A percentile compares a stretch with the other conserved stretches of the same genome.
phyloP scores from a whole-genome alignment of 805 yeast species.

The Sugiyamaella boreocaroliniensis region DNA sequence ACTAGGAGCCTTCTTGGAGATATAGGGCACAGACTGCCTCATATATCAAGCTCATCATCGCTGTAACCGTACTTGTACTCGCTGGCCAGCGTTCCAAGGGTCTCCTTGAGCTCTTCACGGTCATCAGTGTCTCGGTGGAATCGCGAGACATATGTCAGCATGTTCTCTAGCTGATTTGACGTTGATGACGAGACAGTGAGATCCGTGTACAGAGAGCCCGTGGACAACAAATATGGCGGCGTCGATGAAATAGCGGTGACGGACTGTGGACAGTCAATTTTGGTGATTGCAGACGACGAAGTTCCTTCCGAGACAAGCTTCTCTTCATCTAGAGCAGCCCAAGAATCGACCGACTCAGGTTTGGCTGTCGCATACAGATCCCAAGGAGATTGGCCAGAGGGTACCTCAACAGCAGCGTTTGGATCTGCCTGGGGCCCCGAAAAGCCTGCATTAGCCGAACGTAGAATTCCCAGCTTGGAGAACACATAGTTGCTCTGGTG shows the following conservation, averaged over 20 bases:
- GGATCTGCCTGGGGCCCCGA: too few relatives aligned
- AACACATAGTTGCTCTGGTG: neutral
- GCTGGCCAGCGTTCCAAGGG: constrained; percentile 14
- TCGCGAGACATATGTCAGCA: constrained; percentile 16
- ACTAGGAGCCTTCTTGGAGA: too few relatives aligned
- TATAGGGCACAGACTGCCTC: too few relatives aligned
- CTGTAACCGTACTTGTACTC: constrained; percentile 17
- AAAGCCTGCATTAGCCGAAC: neutral
- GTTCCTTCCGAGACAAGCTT: constrained; percentile 16
- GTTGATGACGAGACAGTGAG: constrained; percentile 19
- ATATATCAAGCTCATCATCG: neutral
- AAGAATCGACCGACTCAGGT: neutral
- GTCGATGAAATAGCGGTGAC: constrained; percentile 13
- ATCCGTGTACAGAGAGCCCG: constrained; percentile 9
- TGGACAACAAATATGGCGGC: constrained; percentile 12
- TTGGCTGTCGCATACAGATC: neutral
- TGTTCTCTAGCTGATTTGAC: constrained; percentile 8
- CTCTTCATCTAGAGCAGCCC: constrained; percentile 8
- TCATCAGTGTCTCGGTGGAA: constrained; percentile 16
- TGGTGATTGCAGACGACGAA: constrained; percentile 5
- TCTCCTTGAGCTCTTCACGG: constrained; percentile 22
- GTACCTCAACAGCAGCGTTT: neutral
- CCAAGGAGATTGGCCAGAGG: constrained; percentile 5
- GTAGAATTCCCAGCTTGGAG: neutral
- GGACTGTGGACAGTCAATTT: constrained; percentile 14